Evolutionary conservation across 768 basidiomycete genomes (phyloP), one percentile per base, ranked within the genome.

Genomic region (Piloderma croceum): DNA sequence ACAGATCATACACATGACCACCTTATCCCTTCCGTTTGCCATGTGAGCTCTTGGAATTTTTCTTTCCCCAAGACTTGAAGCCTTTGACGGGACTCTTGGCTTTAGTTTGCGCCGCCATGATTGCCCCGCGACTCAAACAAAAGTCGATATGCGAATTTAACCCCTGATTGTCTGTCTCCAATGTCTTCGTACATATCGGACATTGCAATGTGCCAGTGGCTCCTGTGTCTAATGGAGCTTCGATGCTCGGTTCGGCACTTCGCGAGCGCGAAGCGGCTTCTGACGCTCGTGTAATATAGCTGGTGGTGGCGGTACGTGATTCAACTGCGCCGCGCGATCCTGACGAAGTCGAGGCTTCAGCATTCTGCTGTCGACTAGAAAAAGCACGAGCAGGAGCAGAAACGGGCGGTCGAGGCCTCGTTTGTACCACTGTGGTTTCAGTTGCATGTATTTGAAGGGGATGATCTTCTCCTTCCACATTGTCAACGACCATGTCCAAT

Each of bases 101-200:
- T 39, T 56, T 52, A 0, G 49, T 53, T 41, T 85, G 83, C 0
- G 86, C 86, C 51, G 86, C 75, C 43, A 73, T 63, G 45, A 94
- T 91, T 3, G 79, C 84, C 18, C 73, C 76, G 43, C 78, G 76
- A 56, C 87, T 92, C 37, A 96, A 60, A 54, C 92, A 96, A 52
- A 81, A 85, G 59, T 96, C 91, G 32, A 96, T 71, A 52, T 96
- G 91, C n/a, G 76, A 69, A 54, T 96, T 94, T 24, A 96, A 61
- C 4, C 75, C 81, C 35, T 73, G 68, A 55, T 96, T 96, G 57
- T 90, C 80, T 1, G 73, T 77, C 44, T 72, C 64, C 39, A 90
- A 57, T 10, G 62, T 57, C 54, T 76, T 79, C 19, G 62, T 56
- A 51, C 89, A 93, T 18, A 92, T 67, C 3, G 92, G 90, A 59